Evolutionary conservation across 2,329 filamentous ascomycete species (phyloP).

Genomic region (Colletotrichum caudatum): DNA sequence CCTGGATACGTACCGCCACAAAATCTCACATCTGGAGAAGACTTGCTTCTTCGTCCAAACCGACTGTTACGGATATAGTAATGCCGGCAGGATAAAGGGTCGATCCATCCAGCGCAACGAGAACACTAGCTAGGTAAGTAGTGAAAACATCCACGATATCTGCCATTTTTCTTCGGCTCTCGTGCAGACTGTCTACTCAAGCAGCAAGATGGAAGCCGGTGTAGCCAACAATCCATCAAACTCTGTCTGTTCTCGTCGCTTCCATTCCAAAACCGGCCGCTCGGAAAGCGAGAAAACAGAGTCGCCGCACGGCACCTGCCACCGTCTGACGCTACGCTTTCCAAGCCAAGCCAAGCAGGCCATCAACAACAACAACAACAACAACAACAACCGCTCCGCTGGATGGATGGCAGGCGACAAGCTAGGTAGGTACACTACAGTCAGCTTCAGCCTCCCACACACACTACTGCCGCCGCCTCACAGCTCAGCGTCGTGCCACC

Average conservation of each 20-base stretch:
- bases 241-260: slow-evolving; percentile 15
- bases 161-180: background rate
- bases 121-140: too few species aligned
- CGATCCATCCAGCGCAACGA: background rate
- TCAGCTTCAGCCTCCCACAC: background rate
- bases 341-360: background rate
- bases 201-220: background rate
- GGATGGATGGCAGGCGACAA: slow-evolving; percentile 15
- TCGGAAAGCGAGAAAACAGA: slow-evolving; percentile 17
- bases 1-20: slow-evolving; percentile 35
- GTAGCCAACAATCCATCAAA: background rate
- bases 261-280: slow-evolving; percentile 23
- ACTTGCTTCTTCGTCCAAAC: slow-evolving; percentile 34
- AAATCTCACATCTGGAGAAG: slow-evolving; percentile 8
- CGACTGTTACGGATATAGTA: slow-evolving; percentile 36
- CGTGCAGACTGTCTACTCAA: background rate
- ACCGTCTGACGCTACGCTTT: background rate
- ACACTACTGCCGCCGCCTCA: slow-evolving; percentile 12
- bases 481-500: background rate
- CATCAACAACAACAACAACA: background rate
- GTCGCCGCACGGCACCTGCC: slow-evolving; percentile 22
- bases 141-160: background rate
- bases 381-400: background rate
- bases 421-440: background rate
- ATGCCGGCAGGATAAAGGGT: background rate